Evolutionary conservation across 176 grass and related monocot species (phyloP), one percentile per base, ranked within the genome.

Genomic region (Hsuehochloa calcarea): DNA sequence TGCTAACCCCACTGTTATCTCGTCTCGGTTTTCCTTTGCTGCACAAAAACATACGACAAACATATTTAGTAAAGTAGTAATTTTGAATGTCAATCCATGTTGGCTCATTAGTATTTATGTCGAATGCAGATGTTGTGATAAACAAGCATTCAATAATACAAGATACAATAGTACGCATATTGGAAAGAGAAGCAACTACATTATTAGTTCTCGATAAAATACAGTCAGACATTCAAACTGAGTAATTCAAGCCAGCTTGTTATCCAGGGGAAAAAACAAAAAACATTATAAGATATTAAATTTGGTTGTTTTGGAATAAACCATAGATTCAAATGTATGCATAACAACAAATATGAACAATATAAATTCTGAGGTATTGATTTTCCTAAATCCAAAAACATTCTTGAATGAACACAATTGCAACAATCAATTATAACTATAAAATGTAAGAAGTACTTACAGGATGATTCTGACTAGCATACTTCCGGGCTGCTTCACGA

Each of bases 361-460:
- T 61, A 8, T 8, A 11, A 71, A 67, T 70, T 91, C 5, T 29
- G 9, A 26, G 0, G n/a, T 10, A 17, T 11, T 43, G 37, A 23
- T 31, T 80, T 27, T 45, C 74, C 43, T 25, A 66, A 50, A 46
- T 73, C 34, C 39, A 52, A 16, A 79, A 62, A 73, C 70, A 59
- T 37, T 60, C 1, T 85, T 44, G 49, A 79, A 19, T 68, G 14
- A 65, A 37, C 15, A 80, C 17, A 74, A 27, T 23, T 8, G 10
- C 31, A 39, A 41, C 27, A 79, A 71, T 39, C 3, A 20, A 3
- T 40, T 34, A 26, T 22, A 58, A 61, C 5, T 46, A 65, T 19
- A n/a, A 29, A 74, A 68, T 46, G 46, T 4, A 29, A 12, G 5
- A 85, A 55, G 35, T 40, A 87, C 96, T 90, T 92, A 99, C 93